Evolutionary conservation across 2,329 filamentous ascomycete genomes (phyloP).

Genomic region (Aspergillus vadensis): DNA sequence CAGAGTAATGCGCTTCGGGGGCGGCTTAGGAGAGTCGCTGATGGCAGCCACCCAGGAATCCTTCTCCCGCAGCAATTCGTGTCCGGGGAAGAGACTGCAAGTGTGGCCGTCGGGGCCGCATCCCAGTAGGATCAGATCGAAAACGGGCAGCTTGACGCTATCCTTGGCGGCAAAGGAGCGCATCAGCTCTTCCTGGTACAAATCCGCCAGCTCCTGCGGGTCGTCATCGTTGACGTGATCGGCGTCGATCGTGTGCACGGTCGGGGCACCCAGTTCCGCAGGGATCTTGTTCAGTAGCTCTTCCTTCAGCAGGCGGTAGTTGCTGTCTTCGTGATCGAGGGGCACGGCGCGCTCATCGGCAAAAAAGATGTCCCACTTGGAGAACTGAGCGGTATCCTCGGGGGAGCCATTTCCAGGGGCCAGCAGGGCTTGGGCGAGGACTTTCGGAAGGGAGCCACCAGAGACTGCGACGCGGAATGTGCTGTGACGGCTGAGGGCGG

Average conservation of each 20-base stretch:
- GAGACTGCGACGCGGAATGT: constrained; percentile 91
- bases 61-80: constrained; percentile 80
- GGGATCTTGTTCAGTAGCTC: constrained; percentile 91
- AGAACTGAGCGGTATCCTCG: constrained; percentile 71
- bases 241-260: constrained; percentile 76
- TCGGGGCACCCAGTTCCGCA: constrained; percentile 63
- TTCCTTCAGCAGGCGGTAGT: constrained; percentile 83
- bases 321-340: constrained; percentile 89
- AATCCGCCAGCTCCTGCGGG: constrained; percentile 86
- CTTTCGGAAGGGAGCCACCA: constrained; percentile 87
- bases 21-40: constrained; percentile 92
- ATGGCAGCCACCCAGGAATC: constrained; percentile 92
- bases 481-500: constrained; percentile 75
- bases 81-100: constrained; percentile 91
- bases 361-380: constrained; percentile 97
- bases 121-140: constrained; percentile 89
- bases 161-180: constrained; percentile 85
- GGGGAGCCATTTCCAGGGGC: constrained; percentile 50
- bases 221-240: constrained; percentile 71
- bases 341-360: constrained; percentile 95
- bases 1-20: constrained; percentile 84
- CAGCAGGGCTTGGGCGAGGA: constrained; percentile 81
- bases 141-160: constrained; percentile 90
- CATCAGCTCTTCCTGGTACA: constrained; percentile 88
- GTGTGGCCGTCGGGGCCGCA: constrained; percentile 97